Evolutionary conservation across 495 filamentous ascomycete species (phyloP).

Genomic region (Poronia punctata): DNA sequence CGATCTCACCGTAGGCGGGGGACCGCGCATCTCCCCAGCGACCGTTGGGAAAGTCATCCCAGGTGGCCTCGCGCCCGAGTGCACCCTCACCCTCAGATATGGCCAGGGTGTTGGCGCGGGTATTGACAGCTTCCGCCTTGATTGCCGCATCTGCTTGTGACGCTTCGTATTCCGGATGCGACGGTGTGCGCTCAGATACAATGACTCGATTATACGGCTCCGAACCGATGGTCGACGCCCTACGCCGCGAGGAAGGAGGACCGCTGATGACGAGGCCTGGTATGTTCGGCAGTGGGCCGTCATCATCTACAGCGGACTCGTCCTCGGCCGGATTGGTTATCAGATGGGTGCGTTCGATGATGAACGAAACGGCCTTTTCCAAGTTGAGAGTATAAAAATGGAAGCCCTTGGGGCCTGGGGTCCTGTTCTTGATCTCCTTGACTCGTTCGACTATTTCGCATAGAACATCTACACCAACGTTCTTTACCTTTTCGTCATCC

Average conservation of each 20-base stretch:
- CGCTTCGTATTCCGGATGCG: slow-evolving; percentile 57
- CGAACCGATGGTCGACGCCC: slow-evolving; percentile 47
- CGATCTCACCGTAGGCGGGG: slow-evolving; percentile 89
- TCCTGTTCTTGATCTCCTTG: slow-evolving; percentile 49
- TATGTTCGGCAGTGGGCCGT: slow-evolving; percentile 38
- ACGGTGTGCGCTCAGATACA: slow-evolving; percentile 50
- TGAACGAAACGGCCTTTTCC: slow-evolving; percentile 91
- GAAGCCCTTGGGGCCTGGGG: slow-evolving; percentile 63
- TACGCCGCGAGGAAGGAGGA: slow-evolving; percentile 21
- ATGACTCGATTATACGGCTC: slow-evolving; percentile 80
- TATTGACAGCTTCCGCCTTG: slow-evolving; percentile 51
- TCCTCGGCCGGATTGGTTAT: slow-evolving; percentile 54
- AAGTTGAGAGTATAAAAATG: slow-evolving; percentile 98
- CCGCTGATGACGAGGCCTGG: slow-evolving; percentile 33
- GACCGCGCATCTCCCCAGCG: slow-evolving; percentile 90
- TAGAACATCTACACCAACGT: slow-evolving; percentile 61
- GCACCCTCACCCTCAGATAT: slow-evolving; percentile 88
- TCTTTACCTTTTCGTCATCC: slow-evolving; percentile 89
- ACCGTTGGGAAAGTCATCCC: slow-evolving; percentile 98
- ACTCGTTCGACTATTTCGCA: slow-evolving; percentile 65
- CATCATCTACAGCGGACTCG: slow-evolving; percentile 41
- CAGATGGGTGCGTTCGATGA: slow-evolving; percentile 77
- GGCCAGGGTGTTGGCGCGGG: slow-evolving; percentile 72
- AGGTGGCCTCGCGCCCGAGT: slow-evolving; percentile 92
- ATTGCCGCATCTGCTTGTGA: slow-evolving; percentile 57